Conservation (phyloP, 2,329 filamentous ascomycete species). For the Plenodomus tracheiphilus region DNA sequence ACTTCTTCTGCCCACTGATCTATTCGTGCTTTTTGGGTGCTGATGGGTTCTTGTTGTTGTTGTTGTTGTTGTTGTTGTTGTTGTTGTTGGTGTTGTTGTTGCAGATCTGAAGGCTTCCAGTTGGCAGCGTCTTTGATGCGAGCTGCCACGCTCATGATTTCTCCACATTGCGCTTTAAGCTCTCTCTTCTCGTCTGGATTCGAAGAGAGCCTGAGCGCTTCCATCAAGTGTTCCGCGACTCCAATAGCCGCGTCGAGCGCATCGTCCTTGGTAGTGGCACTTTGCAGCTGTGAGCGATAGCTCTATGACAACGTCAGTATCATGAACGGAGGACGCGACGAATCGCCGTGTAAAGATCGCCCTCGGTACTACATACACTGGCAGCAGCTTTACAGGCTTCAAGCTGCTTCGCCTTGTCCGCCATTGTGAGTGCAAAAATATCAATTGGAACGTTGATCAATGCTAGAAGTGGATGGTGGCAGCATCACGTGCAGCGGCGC, state of each 20-base stretch:
- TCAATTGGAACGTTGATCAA: neutral
- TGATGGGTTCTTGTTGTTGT: too few species aligned
- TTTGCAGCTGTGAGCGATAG: slow-evolving; percentile 50
- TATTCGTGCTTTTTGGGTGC: slow-evolving; percentile 18
- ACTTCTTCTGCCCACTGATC: slow-evolving; percentile 28
- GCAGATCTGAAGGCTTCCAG: slow-evolving; percentile 26
- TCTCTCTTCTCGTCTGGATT: slow-evolving; percentile 65
- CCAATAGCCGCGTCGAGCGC: slow-evolving; percentile 76
- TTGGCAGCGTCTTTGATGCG: slow-evolving; percentile 62
- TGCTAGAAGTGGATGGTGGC: neutral
- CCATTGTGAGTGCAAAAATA: slow-evolving; percentile 24
- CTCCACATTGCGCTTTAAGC: slow-evolving; percentile 70
- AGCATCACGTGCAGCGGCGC: slow-evolving; percentile 4
- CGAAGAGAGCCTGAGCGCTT: slow-evolving; percentile 66
- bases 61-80: too few species aligned
- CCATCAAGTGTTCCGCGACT: slow-evolving; percentile 81
- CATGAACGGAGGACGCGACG: neutral
- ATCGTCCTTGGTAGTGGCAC: slow-evolving; percentile 59
- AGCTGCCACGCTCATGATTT: slow-evolving; percentile 73
- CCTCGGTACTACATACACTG: slow-evolving; percentile 36
- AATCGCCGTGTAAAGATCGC: neutral
- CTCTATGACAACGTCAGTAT: slow-evolving; percentile 14
- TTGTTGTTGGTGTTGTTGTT: too few species aligned
- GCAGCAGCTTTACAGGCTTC: slow-evolving; percentile 37
- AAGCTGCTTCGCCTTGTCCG: slow-evolving; percentile 27